Base-by-base conservation (phyloP, 2,329 filamentous ascomycete genomes). In the Stagonosporopsis tanaceti region DNA sequence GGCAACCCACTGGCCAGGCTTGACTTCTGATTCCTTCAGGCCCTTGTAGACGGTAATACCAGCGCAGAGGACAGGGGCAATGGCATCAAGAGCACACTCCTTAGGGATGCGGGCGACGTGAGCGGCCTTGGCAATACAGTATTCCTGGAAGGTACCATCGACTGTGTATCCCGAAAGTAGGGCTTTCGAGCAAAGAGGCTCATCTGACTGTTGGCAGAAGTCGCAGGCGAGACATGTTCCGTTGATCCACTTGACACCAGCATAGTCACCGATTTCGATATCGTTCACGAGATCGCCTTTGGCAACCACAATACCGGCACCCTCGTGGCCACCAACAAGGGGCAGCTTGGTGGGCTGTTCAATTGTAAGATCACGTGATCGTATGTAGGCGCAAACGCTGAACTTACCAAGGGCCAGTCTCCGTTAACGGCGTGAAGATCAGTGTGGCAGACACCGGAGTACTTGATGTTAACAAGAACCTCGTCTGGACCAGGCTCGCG, bases 131-230 rank as follows among this genome's bases (percentile, higher is more conserved):
- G 88, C 93, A 66, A 97, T 86, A 76, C 86, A 87, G 81, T 96
- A 97, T 82, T 97, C 88, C 82, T 97, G 93, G 85, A 97, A 97
- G 39, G 89, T 88, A 30, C 93, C 93, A 75, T 97, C 91, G 74
- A 97, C 92, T 4, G 92, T 96, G 84, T 96, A 97, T 54, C 94
- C 94, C 0, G 92, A 96, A 38, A 97, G 85, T 34, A 85, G 80
- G 25, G 91, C 87, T 58, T 90, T 81, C 15, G 84, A 77, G 81
- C 94, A 98, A 6, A 97, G 88, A 2, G 92, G 89, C 80, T 97
- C 93, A 67, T 96, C 90, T 45, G 86, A 78, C 67, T 87, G 84
- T 73, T 89, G 87, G 82, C 93, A 97, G 84, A 91, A 96, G 67
- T 87, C 84, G 81, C 93, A 98, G 63, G 83, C 78, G 61, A 96